Evolutionary conservation across 2,329 filamentous ascomycete species (phyloP), one percentile per base, ranked within the genome.

Genomic region (Delphinella strobiligena): DNA sequence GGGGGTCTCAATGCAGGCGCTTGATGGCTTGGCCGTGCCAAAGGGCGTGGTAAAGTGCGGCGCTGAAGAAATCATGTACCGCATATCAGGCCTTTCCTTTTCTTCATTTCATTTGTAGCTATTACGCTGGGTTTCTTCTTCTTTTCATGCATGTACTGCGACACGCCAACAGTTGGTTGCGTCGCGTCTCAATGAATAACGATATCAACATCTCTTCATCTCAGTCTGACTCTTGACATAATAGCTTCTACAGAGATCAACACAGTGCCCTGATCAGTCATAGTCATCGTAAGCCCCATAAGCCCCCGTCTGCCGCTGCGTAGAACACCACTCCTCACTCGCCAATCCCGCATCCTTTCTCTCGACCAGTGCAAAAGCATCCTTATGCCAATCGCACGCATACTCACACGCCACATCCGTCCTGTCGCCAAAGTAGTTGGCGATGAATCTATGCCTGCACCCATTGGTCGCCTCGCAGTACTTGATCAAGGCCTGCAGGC

Each of bases 391-490:
- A 50, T 70, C 67, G 44, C 67, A 70, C 35, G 67, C 67, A 55
- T 55, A 68, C 16, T 65, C 59, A 47, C 67, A 70, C 34, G 45
- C 44, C 7, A 41, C 47, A 5, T 29, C 42, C 9, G 37, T 38
- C 19, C 37, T n/a, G 35, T 89, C 83, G 2, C 81, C 82, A 61
- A 91, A 93, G 54, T 91, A 89, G 36, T 71, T 69, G 47, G 75
- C 79, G 40, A 93, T 85, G 17, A 79, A 59, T 35, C 73, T 70
- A 54, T 96, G 89, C 35, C 87, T 72, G 54, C 89, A 96, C 9
- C 64, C 63, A 9, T 65, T 68, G 1, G 77, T 82, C 41, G 75
- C 74, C 60, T 96, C 89, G 56, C 88, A 94, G 54, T 93, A 95
- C 8, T 74, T 63, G 2, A 88, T 74, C 12, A 96, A 66, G 19